Percentiles rank a stretch among this genome's conserved stretches.
Evolutionary conservation across 768 basidiomycete species (phyloP).

Genomic region (Naganishia friedmannii): DNA sequence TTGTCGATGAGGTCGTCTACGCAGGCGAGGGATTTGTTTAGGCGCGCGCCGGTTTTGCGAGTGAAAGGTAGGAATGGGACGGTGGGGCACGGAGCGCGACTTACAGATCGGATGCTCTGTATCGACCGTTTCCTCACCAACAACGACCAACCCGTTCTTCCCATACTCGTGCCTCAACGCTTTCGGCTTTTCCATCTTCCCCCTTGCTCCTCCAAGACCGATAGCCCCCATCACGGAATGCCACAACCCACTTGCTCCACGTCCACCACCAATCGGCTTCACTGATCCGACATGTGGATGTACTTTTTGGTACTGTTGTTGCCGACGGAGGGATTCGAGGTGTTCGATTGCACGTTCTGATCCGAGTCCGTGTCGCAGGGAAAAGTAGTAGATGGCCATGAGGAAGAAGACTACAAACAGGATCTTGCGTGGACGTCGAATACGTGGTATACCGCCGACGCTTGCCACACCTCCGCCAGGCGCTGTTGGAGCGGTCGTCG

Average conservation of each 20-base stretch:
- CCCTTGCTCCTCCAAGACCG: conserved; percentile 7
- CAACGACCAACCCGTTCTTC: conserved; percentile 29
- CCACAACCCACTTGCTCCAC: conserved; percentile 29
- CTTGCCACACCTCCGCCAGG: neutral
- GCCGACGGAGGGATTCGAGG: neutral
- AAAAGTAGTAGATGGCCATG: conserved; percentile 50
- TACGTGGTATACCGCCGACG: neutral
- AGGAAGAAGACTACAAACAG: conserved; percentile 48
- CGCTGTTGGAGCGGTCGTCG: neutral
- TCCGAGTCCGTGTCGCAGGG: conserved; percentile 49
- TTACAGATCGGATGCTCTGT: conserved; percentile 46
- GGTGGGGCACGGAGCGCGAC: neutral
- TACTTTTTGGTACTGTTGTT: neutral
- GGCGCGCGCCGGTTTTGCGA: too few species aligned
- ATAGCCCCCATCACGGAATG: conserved; percentile 15
- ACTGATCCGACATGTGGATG: too few species aligned
- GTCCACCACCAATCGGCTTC: conserved; percentile 24
- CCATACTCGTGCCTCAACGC: conserved; percentile 16
- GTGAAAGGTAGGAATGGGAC: too few species aligned
- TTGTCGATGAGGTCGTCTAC: conserved; percentile 49
- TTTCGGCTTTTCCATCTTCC: conserved; percentile 26
- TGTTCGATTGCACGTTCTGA: conserved; percentile 36
- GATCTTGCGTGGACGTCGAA: conserved; percentile 46
- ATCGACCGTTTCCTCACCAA: conserved; percentile 13
- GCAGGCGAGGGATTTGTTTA: neutral